Evolutionary conservation across 129 eudicot species (phyloP), one percentile per base, ranked within the genome.

Genomic region (Ambrosia trifida): DNA sequence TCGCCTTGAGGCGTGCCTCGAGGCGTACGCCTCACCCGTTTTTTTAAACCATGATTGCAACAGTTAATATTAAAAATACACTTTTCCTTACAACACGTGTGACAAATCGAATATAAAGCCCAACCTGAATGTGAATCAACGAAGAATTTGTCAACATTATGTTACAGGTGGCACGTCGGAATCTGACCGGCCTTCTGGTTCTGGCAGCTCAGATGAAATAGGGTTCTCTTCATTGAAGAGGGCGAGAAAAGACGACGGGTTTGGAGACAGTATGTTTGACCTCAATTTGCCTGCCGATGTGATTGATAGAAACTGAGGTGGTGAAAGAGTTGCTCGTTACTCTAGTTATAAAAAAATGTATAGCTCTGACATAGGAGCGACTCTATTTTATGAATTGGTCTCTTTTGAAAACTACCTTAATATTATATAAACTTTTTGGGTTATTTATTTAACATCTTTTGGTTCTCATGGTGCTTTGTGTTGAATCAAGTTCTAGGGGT

Each of bases 261-360:
- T 69, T 62, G 84, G 80, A 36, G 83, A 73, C 28, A 77, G 84
- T 35, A 20, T 82, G 80, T 73, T 94, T 73, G 98, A 94, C 82
- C 92, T 94, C 44, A 94, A 94, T 83, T 75, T 89, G 80, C 98
- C 96, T 47, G 96, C 95, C 1, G 91, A 86, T 41, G 67, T 78
- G 31, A 44, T 67, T 11, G 81, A 87, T 67, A 72, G 81, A 76
- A 67, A 70, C 52, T 83, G 68, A 78, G 68, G 73, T 54, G 75
- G 11, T 53, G 38, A 28, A 47, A 14, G 68, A 76, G 80, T 67
- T 67, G 80, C 80, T 76, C 79, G 2, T 44, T 18, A 41, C 45
- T 54, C 38, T 54, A 66, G 60, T 54, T 70, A 61, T 62, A 61
- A 51, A 51, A 76, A 70, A 78, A 64, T 70, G 82, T 78, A 72